Conservation (phyloP, 768 basidiomycete genomes). For the Lentinula sp. region DNA sequence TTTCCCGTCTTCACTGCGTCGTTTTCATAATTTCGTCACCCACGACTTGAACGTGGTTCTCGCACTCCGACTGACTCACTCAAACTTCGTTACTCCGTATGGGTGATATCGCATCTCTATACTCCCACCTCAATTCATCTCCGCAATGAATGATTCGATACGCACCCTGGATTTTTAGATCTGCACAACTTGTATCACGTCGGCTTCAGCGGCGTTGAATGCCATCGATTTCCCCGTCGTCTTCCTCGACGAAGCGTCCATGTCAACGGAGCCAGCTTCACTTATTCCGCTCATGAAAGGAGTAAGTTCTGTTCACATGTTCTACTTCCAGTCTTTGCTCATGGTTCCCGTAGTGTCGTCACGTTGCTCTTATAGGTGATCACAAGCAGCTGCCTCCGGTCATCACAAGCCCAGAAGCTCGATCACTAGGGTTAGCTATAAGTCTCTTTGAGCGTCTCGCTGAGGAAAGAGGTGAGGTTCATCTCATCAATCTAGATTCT, state of each 20-base stretch:
- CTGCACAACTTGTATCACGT: slow-evolving; percentile 84
- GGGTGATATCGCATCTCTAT: neutral
- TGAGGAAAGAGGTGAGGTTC: slow-evolving; percentile 66
- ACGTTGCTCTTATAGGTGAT: slow-evolving; percentile 90
- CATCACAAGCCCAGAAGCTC: slow-evolving; percentile 72
- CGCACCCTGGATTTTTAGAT: slow-evolving; percentile 36
- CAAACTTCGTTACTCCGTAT: neutral
- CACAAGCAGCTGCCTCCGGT: slow-evolving; percentile 94
- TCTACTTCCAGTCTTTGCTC: slow-evolving; percentile 8
- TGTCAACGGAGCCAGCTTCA: slow-evolving; percentile 93
- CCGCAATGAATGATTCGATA: neutral
- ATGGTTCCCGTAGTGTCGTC: slow-evolving; percentile 49
- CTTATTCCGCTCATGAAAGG: slow-evolving; percentile 93
- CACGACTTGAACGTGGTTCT: neutral
- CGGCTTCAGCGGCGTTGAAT: slow-evolving; percentile 58
- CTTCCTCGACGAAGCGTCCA: slow-evolving; percentile 91
- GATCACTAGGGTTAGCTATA: slow-evolving; percentile 62
- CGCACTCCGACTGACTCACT: neutral
- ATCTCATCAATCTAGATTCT: slow-evolving; percentile 8
- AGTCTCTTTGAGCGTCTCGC: slow-evolving; percentile 89
- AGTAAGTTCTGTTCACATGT: slow-evolving; percentile 40
- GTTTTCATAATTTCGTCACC: neutral
- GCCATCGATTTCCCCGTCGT: slow-evolving; percentile 88
- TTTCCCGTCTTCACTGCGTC: neutral
- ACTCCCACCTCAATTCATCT: slow-evolving; percentile 5